Evolutionary conservation across 1,284 basidiomycete species (phyloP), one percentile per base, ranked within the genome.

Genomic region (Sutorius eximius): DNA sequence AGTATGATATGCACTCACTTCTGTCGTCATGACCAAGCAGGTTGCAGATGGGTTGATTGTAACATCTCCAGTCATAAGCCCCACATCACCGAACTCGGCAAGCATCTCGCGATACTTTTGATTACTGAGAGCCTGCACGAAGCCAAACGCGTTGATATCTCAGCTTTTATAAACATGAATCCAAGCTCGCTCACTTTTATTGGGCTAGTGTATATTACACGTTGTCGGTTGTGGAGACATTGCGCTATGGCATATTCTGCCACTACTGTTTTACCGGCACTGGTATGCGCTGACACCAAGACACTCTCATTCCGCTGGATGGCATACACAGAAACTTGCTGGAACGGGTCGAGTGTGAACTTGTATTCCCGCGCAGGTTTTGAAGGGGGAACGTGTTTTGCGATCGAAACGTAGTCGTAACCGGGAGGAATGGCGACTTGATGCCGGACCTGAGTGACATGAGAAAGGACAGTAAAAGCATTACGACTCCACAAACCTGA

Each of bases 1-100:
- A 52, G 52, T 16, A 47, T 20, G 18, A n/a, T 2, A 41, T 13
- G 15, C 40, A 34, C 82, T 63, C 62, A 94, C 94, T 78, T 99
- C 97, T 3, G 97, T 99, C 0, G 97, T 99, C 97, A 99, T 99
- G 50, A 99, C 96, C 45, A 99, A 76, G 77, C 97, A 99, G 45
- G 92, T 93, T 8, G 97, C 96, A 4, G 89, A 89, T 2, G 96
- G 96, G 71, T 99, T 99, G 71, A 99, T 98, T 0, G 97, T 99
- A n/a, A 99, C 95, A 76, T 99, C 97, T 70, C 97, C 95, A 1
- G 97, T 99, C 97, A 99, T 99, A 29, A 99, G 81, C 18, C 97
- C 97, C 45, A 99, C 97, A 68, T 99, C 96, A 24, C 93, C 91
- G 72, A 99, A 99, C 65, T 95, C 93, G 48, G 93, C 95, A 34